Evolutionary conservation across 495 filamentous ascomycete species (phyloP).

Genomic region (Penicillium soppii): DNA sequence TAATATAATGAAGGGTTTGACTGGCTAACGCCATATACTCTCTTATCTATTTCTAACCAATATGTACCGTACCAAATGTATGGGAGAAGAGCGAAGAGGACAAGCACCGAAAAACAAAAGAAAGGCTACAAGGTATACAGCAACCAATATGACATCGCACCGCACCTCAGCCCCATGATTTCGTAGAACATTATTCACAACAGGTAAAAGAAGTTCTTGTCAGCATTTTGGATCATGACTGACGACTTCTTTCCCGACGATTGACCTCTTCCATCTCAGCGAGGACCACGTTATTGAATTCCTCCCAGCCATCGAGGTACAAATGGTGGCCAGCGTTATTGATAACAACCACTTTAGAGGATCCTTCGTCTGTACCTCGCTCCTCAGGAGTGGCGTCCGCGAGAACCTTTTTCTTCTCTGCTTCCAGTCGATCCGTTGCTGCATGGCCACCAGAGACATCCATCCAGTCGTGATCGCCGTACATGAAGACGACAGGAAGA

Average conservation of each 20-base stretch:
- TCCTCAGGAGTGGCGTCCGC: conserved; percentile 64
- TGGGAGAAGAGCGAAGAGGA: background rate
- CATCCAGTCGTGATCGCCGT: conserved; percentile 99
- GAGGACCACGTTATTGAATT: conserved; percentile 78
- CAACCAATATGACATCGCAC: background rate
- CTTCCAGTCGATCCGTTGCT: conserved; percentile 74
- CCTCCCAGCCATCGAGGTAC: conserved; percentile 85
- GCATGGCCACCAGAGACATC: conserved; percentile 84
- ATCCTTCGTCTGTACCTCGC: conserved; percentile 68
- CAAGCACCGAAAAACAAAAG: conserved; percentile 2
- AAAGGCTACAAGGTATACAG: background rate
- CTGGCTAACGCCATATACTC: background rate
- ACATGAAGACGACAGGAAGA: conserved; percentile 86
- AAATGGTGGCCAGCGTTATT: conserved; percentile 86
- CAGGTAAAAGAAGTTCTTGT: background rate
- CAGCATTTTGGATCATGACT: conserved; percentile 3
- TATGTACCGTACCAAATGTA: conserved; percentile 3
- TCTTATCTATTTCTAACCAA: conserved; percentile 18
- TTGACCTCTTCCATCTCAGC: conserved; percentile 78
- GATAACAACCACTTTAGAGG: conserved; percentile 82
- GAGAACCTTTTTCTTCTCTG: conserved; percentile 59
- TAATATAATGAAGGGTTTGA: background rate
- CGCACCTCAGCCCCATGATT: conserved; percentile 8
- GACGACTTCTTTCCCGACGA: conserved; percentile 34
- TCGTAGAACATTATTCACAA: conserved; percentile 15